Evolutionary conservation across 176 grass and related monocot species (phyloP), one percentile per base, ranked within the genome.

Genomic region (Aegilops umbellulata): DNA sequence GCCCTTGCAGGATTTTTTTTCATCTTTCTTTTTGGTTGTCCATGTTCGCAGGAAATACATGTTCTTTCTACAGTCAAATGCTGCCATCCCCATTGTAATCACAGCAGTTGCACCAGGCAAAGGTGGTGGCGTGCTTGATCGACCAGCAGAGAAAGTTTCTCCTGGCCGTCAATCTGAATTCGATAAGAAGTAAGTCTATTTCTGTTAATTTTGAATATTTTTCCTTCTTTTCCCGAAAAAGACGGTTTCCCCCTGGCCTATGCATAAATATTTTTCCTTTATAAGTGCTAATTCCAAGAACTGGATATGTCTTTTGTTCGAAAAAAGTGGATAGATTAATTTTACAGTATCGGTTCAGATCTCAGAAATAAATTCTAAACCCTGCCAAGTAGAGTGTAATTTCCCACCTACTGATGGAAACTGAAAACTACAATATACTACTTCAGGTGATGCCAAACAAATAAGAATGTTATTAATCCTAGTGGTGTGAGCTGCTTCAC

Each of bases 61-160:
- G 61, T 60, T 90, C 62, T 63, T 20, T 85, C 57, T 88, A 85
- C 75, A 92, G 65, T 38, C 80, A 77, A 89, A 75, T 74, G 73
- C 60, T 84, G 82, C 85, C 47, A 87, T 85, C 74, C 85, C 93
- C 80, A 74, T 89, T 83, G 88, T 88, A 36, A 8, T 90, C 66
- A 90, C 61, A 76, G 84, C 89, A 78, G 86, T 90, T 82, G 88
- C 90, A 34, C 88, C 90, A 77, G 97, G 97, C 76, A 99, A 95
- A 96, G 92, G 94, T 30, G 95, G 95, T 77, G 90, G 97, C 16
- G 86, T 99, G 69, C 88, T 96, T 90, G 97, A 99, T 86, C 92
- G 92, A 55, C 97, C 97, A 30, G 64, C 64, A 87, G 97, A 99
- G 61, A 99, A 96, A 94, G 60, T 86, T 90, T 80, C 88, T 61